Conservation (phyloP, 2,329 filamentous ascomycete species). For the Tolypocladium ovalisporum region DNA sequence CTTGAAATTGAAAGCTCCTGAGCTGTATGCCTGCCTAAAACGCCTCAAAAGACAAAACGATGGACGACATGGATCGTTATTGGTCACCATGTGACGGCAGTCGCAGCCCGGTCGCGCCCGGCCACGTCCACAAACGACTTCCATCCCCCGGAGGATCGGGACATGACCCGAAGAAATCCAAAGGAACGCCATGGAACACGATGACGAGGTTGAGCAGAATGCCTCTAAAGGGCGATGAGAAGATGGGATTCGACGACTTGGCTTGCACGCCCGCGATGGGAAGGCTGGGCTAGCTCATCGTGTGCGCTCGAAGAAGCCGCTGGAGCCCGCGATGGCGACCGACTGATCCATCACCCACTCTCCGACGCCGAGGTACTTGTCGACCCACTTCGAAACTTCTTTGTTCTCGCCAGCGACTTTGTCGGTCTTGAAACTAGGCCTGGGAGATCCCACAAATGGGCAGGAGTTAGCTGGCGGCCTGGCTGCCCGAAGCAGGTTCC, state of each 20-base stretch:
- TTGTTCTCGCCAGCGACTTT: conserved; percentile 70
- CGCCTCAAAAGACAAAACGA: background rate
- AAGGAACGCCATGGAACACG: background rate
- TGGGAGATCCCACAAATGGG: conserved; percentile 27
- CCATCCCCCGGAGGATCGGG: background rate
- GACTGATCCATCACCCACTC: conserved; percentile 99
- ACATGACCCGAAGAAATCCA: too few species aligned
- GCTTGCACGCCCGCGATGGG: background rate
- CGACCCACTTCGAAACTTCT: conserved; percentile 77
- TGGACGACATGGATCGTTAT: background rate
- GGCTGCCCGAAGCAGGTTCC: background rate
- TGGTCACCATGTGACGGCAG: background rate
- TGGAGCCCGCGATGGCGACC: conserved; percentile 79
- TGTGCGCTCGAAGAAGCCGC: conserved; percentile 83
- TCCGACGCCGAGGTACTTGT: conserved; percentile 86
- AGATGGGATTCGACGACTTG: background rate
- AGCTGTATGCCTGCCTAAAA: background rate
- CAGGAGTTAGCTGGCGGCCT: conserved; percentile 9
- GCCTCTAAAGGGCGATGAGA: background rate
- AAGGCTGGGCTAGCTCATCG: conserved; percentile 43
- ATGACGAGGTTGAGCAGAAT: background rate
- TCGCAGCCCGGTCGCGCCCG: background rate
- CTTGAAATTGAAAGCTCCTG: background rate
- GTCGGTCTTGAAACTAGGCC: conserved; percentile 78
- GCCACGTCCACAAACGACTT: background rate